A percentile compares a stretch with the other conserved stretches of the same genome.
phyloP scores from a whole-genome alignment of 2,329 filamentous ascomycete species.

The Alternaria burnsii region DNA sequence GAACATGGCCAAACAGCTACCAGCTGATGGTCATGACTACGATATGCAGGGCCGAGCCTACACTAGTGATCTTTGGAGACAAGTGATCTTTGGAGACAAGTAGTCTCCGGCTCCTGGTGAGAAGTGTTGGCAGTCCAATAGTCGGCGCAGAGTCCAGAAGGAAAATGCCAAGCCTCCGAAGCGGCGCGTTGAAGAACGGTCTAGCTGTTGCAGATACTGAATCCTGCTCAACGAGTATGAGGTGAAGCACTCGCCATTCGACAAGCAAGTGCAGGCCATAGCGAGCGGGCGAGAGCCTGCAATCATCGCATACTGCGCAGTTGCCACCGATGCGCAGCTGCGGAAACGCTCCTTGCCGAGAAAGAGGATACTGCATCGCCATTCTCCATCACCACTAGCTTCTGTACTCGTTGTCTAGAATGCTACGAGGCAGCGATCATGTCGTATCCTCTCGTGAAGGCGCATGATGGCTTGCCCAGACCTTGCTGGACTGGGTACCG shows the following conservation, averaged over 20 bases:
- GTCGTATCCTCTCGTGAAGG: slow-evolving; percentile 9
- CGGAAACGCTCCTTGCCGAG: not conserved
- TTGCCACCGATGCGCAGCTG: not conserved
- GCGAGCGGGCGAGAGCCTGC: not conserved
- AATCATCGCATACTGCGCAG: not conserved
- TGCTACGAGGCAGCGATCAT: not conserved
- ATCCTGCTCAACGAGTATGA: not conserved
- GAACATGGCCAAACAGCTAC: slow-evolving; percentile 6
- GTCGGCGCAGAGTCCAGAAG: not conserved
- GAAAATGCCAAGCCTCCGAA: not conserved
- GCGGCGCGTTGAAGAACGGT: not conserved
- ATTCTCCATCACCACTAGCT: not conserved
- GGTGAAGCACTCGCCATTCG: not conserved
- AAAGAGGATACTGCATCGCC: not conserved
- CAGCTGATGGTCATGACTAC: not conserved
- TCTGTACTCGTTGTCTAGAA: not conserved
- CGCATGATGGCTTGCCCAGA: slow-evolving; percentile 11
- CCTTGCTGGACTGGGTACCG: not conserved
- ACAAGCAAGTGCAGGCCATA: slow-evolving; percentile 2
- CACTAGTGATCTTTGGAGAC: not conserved
- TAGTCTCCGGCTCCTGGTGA: not conserved
- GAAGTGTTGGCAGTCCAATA: not conserved
- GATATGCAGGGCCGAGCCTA: not conserved
- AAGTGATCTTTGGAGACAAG: not conserved
- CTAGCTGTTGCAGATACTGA: not conserved